Evolutionary conservation across 768 basidiomycete genomes (phyloP).

Genomic region (Xerocomus brunneocitrinus): DNA sequence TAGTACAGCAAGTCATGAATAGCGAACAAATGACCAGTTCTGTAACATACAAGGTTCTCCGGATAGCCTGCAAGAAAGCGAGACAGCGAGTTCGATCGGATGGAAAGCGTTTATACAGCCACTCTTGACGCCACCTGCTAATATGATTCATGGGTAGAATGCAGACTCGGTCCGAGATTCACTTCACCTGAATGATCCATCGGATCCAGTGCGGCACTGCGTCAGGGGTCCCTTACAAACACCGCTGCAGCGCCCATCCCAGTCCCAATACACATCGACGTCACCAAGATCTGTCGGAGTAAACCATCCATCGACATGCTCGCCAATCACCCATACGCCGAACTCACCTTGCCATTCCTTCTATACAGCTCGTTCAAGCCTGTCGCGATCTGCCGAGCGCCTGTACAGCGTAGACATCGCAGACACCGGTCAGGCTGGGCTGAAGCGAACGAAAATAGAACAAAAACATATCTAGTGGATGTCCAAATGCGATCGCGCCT

Average conservation of each 20-base stretch:
- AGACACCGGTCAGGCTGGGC: constrained; percentile 7
- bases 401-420: constrained; percentile 62
- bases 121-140: not conserved
- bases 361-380: constrained; percentile 72
- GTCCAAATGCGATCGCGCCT: constrained; percentile 84
- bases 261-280: constrained; percentile 83
- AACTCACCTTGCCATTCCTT: constrained; percentile 57
- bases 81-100: not conserved
- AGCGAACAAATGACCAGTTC: too few species aligned
- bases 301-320: not conserved
- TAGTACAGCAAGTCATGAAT: too few species aligned
- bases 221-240: constrained; percentile 50
- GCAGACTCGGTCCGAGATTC: not conserved
- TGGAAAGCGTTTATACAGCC: not conserved
- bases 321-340: not conserved
- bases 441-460: not conserved
- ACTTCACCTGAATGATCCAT: not conserved
- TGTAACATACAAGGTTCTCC: too few species aligned
- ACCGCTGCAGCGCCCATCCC: constrained; percentile 90
- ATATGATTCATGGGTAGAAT: not conserved
- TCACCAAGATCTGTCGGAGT: constrained; percentile 63
- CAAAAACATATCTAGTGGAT: constrained; percentile 67
- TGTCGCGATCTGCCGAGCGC: constrained; percentile 78
- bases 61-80: not conserved
- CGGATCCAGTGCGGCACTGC: constrained; percentile 1